Evolutionary conservation across 2,329 filamentous ascomycete species (phyloP), one percentile per base, ranked within the genome.

Genomic region (Monascus ruber): DNA sequence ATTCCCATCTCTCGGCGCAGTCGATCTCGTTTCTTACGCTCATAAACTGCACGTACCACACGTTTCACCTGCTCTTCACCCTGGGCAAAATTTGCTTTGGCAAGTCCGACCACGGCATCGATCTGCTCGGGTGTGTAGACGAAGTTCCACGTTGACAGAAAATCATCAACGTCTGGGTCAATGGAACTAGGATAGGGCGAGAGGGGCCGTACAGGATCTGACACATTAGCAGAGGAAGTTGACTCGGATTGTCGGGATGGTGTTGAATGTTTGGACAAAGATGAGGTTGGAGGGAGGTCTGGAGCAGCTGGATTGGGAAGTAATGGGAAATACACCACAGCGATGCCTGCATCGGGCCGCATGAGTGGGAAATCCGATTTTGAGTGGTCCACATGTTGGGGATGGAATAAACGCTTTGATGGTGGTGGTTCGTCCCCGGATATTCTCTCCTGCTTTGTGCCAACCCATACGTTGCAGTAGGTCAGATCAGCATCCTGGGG

Each of bases 81-180:
- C 58, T 94, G 85, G 5, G 76, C 71, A 50, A 86, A 98, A 61
- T 98, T 98, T 7, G 85, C 85, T 40, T 78, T 73, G 1, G 91
- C 88, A 26, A 98, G 72, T 4, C 74, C 72, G 2, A 94, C 82
- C 0, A 94, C 86, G 25, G 77, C 76, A 50, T 96, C 88, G 38
- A 98, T 79, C 60, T 98, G 82, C 41, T 91, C 81, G 0, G 87
- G 81, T 2, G 84, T 93, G 60, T 96, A 98, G 26, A 95, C 80
- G 58, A 96, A 96, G 58, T 98, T 98, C 91, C 91, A 98, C 0
- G 91, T 98, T 49, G 79, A 85, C 69, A 96, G 78, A 62, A 87
- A 96, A 43, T 94, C 86, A 38, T 77, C 83, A 2, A 74, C 76
- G 24, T 80, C 79, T 0, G 91, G 91, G 49, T 94, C 83, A n/a